phyloP scores from a whole-genome alignment of 1,284 basidiomycete species.

The Puccinia coronata region DNA sequence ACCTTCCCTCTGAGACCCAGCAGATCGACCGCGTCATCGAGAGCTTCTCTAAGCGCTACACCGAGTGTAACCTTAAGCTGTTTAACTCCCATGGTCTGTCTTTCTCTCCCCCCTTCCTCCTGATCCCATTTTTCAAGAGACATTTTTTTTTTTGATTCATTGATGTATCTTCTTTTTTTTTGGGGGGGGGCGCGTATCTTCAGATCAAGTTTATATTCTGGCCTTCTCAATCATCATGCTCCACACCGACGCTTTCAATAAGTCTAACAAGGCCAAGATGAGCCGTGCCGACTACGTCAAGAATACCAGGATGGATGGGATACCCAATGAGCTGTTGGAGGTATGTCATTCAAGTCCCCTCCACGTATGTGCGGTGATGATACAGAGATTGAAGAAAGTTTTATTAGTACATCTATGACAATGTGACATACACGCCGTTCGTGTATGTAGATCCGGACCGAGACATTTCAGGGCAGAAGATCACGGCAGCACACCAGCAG shows the following conservation, averaged over 20 bases:
- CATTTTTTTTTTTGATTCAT: no score
- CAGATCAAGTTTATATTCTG: conserved; percentile 92
- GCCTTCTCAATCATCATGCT: conserved; percentile 99
- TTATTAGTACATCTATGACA: conserved; percentile 98
- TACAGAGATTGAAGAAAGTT: no score
- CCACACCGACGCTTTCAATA: conserved; percentile 97
- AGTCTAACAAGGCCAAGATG: conserved; percentile 97
- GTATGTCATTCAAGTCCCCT: background rate
- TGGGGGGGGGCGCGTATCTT: background rate
- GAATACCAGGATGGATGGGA: conserved; percentile 66
- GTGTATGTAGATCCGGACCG: conserved; percentile 81
- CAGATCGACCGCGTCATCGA: conserved; percentile 98
- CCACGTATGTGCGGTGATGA: no score
- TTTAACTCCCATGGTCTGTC: conserved; percentile 76
- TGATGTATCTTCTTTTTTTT: background rate
- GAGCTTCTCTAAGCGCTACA: conserved; percentile 84
- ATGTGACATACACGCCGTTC: conserved; percentile 90
- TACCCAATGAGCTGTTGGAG: conserved; percentile 46
- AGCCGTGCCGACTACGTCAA: conserved; percentile 81
- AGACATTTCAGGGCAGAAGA: conserved; percentile 26
- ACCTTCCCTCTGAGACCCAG: conserved; percentile 90
- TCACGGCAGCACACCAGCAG: background rate
- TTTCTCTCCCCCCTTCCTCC: no score
- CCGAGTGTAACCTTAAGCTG: conserved; percentile 77
- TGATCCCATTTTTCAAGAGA: no score